Evolutionary conservation across 768 basidiomycete species (phyloP), one percentile per base, ranked within the genome.

Genomic region (Lactarius sanguifluus): DNA sequence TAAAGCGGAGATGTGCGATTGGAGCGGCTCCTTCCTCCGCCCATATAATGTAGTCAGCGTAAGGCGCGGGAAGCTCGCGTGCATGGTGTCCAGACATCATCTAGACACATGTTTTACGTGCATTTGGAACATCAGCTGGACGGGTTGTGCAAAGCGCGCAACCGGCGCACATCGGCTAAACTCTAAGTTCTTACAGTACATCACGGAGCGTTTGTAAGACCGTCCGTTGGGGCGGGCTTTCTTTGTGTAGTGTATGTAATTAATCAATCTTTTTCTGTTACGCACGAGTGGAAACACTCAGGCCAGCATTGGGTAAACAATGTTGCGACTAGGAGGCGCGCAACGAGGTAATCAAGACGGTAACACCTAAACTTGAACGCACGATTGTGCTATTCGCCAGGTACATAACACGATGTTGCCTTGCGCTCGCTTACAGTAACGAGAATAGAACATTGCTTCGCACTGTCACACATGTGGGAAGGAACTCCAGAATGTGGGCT

Each of bases 361-460:
- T 38, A 45, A 50, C n/a, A 25, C 36, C 59, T 25, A 64, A 56
- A 25, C 36, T 55, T 25, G 59, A 56, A 30, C 10, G 25, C 20
- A 36, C 45, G 34, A 28, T 34, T 30, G 62, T 62, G 50, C 34
- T 41, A 56, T 55, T 64, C 41, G 52, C 62, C 57, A 3, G 18
- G 28, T 59, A 58, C 62, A 59, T 56, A 47, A 52, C 62, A 67
- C 54, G 66, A 64, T 15, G 25, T 40, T 56, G 52, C 66, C 66
- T 67, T 63, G 66, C 58, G 62, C 54, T 36, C 62, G 62, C 66
- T 64, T 67, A 38, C 36, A 3, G 3, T 38, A 59, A 25, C 16
- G 16, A 34, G 47, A 32, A 30, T 57, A 47, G 28, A 20, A 40
- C 15, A 30, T 55, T 63, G n/a, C 62, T 58, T 61, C 59, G 59